These are phyloP conservation scores for Fusarium penzigii DNA, from an alignment of 2,329 filamentous ascomycete species.

Conservation along the genomic window DNA sequence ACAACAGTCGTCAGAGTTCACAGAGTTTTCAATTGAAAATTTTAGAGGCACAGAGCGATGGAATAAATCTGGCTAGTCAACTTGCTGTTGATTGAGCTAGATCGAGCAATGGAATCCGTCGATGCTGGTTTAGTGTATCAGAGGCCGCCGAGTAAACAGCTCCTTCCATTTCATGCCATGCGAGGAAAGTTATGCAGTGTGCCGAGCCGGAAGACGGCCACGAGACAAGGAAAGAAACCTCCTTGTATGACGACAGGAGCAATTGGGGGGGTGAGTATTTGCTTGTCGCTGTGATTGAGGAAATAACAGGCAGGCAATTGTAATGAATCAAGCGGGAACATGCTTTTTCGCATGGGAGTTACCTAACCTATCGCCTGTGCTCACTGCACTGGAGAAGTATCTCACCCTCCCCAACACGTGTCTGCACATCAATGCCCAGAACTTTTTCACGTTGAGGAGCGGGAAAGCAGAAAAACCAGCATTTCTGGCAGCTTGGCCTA, in stretches of 20 bases:
- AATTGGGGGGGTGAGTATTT: background rate
- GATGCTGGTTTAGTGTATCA: background rate
- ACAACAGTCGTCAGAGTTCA: background rate
- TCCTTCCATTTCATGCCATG: background rate
- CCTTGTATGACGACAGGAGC: constrained; percentile 16
- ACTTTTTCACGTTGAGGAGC: background rate
- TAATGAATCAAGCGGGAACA: constrained; percentile 4
- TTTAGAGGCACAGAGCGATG: background rate
- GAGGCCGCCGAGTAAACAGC: background rate
- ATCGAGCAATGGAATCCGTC: too few species aligned
- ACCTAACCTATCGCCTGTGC: background rate
- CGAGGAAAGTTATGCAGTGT: constrained; percentile 1
- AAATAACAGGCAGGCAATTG: constrained; percentile 13
- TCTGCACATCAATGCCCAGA: background rate
- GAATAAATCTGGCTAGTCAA: too few species aligned
- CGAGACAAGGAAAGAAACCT: constrained; percentile 6
- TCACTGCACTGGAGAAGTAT: background rate
- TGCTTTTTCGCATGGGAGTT: background rate
- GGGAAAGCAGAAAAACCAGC: constrained; percentile 5
- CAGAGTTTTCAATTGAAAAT: background rate
- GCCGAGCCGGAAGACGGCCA: constrained; percentile 25
- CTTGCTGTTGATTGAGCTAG: too few species aligned
- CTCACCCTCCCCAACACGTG: constrained; percentile 14
- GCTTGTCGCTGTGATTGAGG: constrained; percentile 13
- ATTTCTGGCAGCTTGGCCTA: background rate